Conservation (phyloP, 371 early-diverging fungal genomes). For the Mucor irregularis region DNA sequence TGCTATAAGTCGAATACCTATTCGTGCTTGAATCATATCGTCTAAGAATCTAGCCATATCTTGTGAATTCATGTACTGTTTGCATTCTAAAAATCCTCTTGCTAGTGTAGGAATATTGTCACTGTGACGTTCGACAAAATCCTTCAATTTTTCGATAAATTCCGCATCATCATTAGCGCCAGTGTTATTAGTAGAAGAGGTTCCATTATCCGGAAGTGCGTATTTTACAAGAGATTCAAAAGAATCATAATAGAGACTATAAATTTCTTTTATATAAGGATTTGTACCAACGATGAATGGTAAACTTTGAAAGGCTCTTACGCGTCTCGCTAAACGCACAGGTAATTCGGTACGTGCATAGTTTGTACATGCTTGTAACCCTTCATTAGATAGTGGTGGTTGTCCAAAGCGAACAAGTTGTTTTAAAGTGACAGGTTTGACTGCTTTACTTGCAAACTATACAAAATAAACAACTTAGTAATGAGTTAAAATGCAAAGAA, state of each 20-base stretch:
- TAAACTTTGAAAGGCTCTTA: slow-evolving; percentile 79
- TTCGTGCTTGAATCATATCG: slow-evolving; percentile 90
- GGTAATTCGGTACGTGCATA: slow-evolving; percentile 82
- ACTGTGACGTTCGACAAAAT: slow-evolving; percentile 73
- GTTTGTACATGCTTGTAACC: slow-evolving; percentile 55
- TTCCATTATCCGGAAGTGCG: slow-evolving; percentile 44
- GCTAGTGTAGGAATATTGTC: slow-evolving; percentile 86
- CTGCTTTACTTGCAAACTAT: slow-evolving; percentile 60
- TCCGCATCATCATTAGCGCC: slow-evolving; percentile 48
- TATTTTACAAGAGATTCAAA: slow-evolving; percentile 69
- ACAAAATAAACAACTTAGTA: not conserved
- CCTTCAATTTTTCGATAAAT: slow-evolving; percentile 68
- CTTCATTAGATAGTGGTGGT: slow-evolving; percentile 47
- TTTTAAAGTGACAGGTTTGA: slow-evolving; percentile 78
- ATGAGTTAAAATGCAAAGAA: not conserved
- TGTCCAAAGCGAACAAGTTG: slow-evolving; percentile 76
- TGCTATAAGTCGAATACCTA: slow-evolving; percentile 92
- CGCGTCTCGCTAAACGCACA: slow-evolving; percentile 79
- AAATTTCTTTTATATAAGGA: slow-evolving; percentile 80
- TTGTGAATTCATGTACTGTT: slow-evolving; percentile 82
- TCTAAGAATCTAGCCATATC: slow-evolving; percentile 81
- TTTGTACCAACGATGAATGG: slow-evolving; percentile 93
- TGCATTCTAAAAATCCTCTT: slow-evolving; percentile 71
- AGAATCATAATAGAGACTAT: slow-evolving; percentile 80
- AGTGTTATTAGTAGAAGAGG: too few relatives aligned